These are phyloP conservation scores for Rhododendron mucronatum DNA, from an alignment of 148 eudicot genomes.

Conservation along the genomic window DNA sequence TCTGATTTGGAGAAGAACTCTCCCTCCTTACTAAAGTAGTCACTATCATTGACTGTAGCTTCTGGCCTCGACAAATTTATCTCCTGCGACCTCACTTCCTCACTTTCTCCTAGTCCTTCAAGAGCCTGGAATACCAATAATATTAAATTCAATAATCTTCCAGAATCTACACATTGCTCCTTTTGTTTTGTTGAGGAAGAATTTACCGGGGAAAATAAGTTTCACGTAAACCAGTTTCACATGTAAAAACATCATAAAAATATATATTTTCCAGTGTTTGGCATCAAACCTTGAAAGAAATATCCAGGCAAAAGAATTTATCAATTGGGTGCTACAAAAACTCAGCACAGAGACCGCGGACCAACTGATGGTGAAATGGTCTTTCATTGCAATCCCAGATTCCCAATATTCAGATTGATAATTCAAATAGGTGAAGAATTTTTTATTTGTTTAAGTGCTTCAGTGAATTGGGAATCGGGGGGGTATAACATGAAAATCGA, in stretches of 20 bases:
- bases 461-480: not conserved
- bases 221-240: not conserved
- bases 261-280: not conserved
- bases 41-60: slow-evolving; percentile 32
- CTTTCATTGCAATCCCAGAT: not conserved
- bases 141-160: not conserved
- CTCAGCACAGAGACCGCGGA: not conserved
- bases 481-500: not conserved
- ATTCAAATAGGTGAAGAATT: not conserved
- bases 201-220: not conserved
- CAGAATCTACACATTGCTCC: not conserved
- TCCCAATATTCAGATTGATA: not conserved
- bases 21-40: slow-evolving; percentile 39
- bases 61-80: slow-evolving; percentile 44
- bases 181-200: not conserved
- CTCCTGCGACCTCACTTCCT: slow-evolving; percentile 60
- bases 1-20: slow-evolving; percentile 32
- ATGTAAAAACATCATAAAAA: not conserved
- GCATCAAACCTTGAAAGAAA: not conserved
- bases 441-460: not conserved
- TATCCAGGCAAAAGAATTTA: not conserved
- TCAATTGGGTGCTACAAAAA: not conserved
- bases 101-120: slow-evolving; percentile 80
- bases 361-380: not conserved
- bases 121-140: slow-evolving; percentile 55